Conservation (phyloP, 1,284 basidiomycete species). For the Neonothopanus nambi region DNA sequence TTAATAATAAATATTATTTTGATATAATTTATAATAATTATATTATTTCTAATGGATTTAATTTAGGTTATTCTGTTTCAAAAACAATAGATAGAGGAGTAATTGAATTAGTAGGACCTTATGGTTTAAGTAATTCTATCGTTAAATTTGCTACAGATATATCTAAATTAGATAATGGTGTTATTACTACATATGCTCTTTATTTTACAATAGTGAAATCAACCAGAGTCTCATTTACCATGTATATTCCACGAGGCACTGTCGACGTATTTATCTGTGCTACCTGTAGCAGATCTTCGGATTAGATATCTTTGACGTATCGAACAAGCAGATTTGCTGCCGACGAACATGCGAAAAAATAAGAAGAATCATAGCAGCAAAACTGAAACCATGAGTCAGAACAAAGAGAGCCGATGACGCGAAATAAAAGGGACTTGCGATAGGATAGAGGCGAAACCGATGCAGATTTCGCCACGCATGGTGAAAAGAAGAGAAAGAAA, state of each 20-base stretch:
- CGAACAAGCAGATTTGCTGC: background rate
- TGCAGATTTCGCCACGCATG: conserved; percentile 72
- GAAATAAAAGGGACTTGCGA: conserved; percentile 49
- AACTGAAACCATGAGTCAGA: conserved; percentile 41
- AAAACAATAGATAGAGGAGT: too few relatives aligned
- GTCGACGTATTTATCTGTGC: conserved; percentile 78
- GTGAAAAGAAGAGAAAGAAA: conserved; percentile 21
- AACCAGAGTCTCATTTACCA: conserved; percentile 50
- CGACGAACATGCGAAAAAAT: conserved; percentile 77
- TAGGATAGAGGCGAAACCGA: conserved; percentile 64
- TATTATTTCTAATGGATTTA: too few relatives aligned
- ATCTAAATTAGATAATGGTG: too few relatives aligned
- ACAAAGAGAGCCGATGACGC: conserved; percentile 12
- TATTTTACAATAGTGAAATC: too few relatives aligned
- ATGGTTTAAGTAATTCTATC: too few relatives aligned
- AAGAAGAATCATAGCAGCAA: conserved; percentile 65
- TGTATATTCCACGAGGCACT: conserved; percentile 68
- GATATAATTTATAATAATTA: too few relatives aligned
- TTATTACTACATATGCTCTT: too few relatives aligned
- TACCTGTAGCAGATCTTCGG: conserved; percentile 44
- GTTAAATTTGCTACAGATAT: too few relatives aligned
- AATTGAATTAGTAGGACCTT: too few relatives aligned
- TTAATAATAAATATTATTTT: too few relatives aligned
- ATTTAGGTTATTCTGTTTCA: too few relatives aligned
- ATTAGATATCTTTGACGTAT: conserved; percentile 32